These are phyloP conservation scores for Lasiodiplodia hormozganensis DNA, from an alignment of 2,329 filamentous ascomycete genomes.

Conservation along the genomic window DNA sequence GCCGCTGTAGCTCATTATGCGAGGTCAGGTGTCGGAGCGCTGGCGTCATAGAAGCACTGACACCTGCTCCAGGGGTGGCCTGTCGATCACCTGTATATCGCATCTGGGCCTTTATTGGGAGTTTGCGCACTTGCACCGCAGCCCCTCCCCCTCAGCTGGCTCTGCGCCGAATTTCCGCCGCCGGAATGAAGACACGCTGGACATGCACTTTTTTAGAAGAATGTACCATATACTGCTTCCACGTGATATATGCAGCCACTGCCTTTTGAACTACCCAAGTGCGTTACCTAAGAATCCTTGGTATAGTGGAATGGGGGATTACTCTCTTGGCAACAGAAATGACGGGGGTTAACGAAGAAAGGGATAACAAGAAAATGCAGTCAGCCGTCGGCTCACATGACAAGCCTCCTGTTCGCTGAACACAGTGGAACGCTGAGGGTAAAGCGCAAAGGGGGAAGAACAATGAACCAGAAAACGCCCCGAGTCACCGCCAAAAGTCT, in stretches of 20 bases:
- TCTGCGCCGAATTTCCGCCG: constrained; percentile 8
- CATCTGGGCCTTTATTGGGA: neutral
- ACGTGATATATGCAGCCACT: neutral
- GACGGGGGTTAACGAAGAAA: neutral
- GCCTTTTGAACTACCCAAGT: constrained; percentile 9
- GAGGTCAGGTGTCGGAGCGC: neutral
- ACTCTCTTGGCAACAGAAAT: neutral
- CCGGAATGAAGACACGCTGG: neutral
- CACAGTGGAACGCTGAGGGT: neutral
- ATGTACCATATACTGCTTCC: neutral
- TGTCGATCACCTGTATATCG: constrained; percentile 19
- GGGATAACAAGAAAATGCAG: neutral
- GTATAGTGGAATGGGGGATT: neutral
- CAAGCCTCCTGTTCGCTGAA: neutral
- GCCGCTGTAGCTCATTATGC: neutral
- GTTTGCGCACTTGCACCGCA: neutral
- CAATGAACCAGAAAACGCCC: constrained; percentile 7
- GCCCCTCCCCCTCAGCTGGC: neutral
- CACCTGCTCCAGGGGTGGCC: neutral
- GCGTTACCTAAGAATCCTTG: constrained; percentile 3
- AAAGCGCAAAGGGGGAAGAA: neutral
- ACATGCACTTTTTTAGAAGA: neutral
- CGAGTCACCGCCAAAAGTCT: neutral
- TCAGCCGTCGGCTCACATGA: neutral
- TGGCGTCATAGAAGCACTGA: neutral